phyloP scores from a whole-genome alignment of 345 rosid genomes.

The Rubroshorea leprosula region DNA sequence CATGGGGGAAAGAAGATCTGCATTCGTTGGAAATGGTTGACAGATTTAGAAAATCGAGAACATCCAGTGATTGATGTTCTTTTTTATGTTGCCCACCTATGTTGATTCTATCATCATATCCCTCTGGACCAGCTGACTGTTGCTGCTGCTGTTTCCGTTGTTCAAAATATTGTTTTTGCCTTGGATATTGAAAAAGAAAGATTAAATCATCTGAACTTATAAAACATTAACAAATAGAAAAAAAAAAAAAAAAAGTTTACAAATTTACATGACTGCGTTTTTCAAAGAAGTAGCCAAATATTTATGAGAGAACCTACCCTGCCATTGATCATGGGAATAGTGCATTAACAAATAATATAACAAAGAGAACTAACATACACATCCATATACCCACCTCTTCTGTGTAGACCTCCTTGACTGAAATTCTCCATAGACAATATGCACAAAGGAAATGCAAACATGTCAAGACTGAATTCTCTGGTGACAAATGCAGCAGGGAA shows the following conservation, averaged over 20 bases:
- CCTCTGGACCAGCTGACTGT: conserved; percentile 31
- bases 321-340: neutral
- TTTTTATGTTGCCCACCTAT: conserved; percentile 19
- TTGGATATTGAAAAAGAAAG: conserved; percentile 16
- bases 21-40: conserved; percentile 32
- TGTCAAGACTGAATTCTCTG: conserved; percentile 4
- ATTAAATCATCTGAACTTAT: too few relatives aligned
- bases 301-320: neutral
- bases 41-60: conserved; percentile 55
- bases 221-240: too few relatives aligned
- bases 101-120: conserved; percentile 24
- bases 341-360: conserved; percentile 3
- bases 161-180: conserved; percentile 90
- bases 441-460: conserved; percentile 9
- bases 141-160: conserved; percentile 62
- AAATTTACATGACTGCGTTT: too few relatives aligned
- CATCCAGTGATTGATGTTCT: conserved; percentile 64
- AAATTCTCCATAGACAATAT: conserved; percentile 6
- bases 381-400: conserved; percentile 35
- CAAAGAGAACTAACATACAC: neutral
- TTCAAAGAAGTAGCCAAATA: neutral
- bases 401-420: conserved; percentile 56
- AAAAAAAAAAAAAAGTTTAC: too few relatives aligned
- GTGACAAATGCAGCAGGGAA: neutral
- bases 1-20: conserved; percentile 26